Conservation (phyloP, 768 basidiomycete species). For the Leccinum longicurvipes region DNA sequence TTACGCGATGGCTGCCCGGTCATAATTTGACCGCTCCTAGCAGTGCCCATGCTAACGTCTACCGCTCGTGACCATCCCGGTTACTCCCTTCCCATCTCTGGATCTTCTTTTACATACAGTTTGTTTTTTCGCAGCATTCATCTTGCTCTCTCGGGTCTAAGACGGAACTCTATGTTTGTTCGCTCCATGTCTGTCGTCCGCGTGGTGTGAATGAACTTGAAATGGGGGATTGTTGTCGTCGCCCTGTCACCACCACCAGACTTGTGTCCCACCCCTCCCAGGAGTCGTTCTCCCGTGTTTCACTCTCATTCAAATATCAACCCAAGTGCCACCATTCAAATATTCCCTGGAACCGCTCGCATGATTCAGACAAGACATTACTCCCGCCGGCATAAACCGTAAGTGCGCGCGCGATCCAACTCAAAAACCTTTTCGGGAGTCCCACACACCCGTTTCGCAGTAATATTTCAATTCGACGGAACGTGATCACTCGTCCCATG, state of each 20-base stretch:
- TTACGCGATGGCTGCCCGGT: conserved; percentile 27
- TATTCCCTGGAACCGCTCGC: conserved; percentile 9
- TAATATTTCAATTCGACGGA: not conserved
- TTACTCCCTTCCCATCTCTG: conserved; percentile 23
- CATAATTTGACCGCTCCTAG: conserved; percentile 30
- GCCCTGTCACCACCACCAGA: conserved; percentile 18
- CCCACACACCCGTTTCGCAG: conserved; percentile 7
- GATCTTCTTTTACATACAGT: conserved; percentile 34
- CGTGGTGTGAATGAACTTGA: conserved; percentile 10
- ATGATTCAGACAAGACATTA: conserved; percentile 6
- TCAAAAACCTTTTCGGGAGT: not conserved
- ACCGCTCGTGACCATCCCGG: conserved; percentile 8
- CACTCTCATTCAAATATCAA: conserved; percentile 13
- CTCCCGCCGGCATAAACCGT: conserved; percentile 11
- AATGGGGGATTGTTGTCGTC: conserved; percentile 1
- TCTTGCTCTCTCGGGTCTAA: conserved; percentile 29
- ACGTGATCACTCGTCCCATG: not conserved
- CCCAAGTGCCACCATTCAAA: not conserved
- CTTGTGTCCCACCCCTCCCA: conserved; percentile 17
- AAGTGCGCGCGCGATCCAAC: conserved; percentile 6
- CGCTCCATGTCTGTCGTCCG: conserved; percentile 24
- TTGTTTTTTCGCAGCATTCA: conserved; percentile 13
- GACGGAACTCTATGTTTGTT: conserved; percentile 28
- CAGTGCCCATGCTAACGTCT: conserved; percentile 20
- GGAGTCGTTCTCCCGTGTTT: conserved; percentile 20